A percentile compares a stretch with the other conserved stretches of the same genome.
Evolutionary conservation across 1,139 yeast genomes (phyloP).

Genomic region (Kodamaea fungicola): DNA sequence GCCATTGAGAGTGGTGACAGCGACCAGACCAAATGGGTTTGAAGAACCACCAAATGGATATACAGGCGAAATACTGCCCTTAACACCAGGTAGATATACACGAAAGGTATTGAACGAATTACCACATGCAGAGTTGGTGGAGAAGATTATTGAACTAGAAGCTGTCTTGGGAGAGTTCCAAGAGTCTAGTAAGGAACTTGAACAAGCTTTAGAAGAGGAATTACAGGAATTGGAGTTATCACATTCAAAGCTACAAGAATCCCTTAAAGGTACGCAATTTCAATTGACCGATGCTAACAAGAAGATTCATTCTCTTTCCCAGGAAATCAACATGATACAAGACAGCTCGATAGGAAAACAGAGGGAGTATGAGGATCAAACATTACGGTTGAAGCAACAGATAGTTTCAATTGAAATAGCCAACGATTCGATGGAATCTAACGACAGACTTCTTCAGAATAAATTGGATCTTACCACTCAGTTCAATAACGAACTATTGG

Average conservation of each 20-base stretch:
- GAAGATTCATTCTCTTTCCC: constrained; percentile 14
- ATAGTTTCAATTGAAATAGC: constrained; percentile 39
- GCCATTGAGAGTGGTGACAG: constrained; percentile 4
- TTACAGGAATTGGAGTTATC: constrained; percentile 30
- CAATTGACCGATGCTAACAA: constrained; percentile 13
- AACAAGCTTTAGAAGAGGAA: constrained; percentile 44
- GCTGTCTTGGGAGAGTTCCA: constrained; percentile 38
- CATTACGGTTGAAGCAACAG: constrained; percentile 24
- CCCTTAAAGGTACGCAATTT: constrained; percentile 14
- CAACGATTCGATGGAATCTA: constrained; percentile 40
- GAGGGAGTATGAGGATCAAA: constrained; percentile 18
- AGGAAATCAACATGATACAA: constrained; percentile 23
- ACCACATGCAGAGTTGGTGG: constrained; percentile 26
- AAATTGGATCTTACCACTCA: constrained; percentile 34
- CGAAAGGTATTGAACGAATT: constrained; percentile 15
- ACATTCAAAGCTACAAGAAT: constrained; percentile 18
- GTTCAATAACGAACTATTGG: constrained; percentile 40
- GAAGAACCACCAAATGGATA: not conserved
- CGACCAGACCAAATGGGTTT: not conserved
- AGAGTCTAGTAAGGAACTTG: constrained; percentile 42
- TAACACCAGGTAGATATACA: constrained; percentile 13
- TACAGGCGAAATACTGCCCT: constrained; percentile 3
- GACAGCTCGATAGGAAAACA: constrained; percentile 16
- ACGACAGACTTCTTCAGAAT: constrained; percentile 32
- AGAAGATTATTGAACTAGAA: constrained; percentile 34